Percentiles rank a stretch among this genome's conserved stretches.
These are phyloP conservation scores for Torrubiella hemipterigena DNA, from an alignment of 2,329 filamentous ascomycete species.

Conservation along the genomic window DNA sequence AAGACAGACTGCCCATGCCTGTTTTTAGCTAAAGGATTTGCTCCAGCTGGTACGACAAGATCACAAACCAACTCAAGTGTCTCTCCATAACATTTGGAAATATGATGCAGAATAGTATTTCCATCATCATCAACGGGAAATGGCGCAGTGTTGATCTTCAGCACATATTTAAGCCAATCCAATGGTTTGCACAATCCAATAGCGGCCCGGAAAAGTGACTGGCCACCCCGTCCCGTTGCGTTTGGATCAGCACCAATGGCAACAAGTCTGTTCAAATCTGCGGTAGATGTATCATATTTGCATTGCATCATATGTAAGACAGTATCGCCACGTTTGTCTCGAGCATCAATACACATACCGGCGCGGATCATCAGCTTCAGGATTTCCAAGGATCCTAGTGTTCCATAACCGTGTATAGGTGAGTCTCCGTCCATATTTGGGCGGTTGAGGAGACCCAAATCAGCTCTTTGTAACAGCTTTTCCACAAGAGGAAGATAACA, in stretches of 20 bases:
- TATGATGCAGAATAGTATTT: constrained; percentile 1
- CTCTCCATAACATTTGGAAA: background rate
- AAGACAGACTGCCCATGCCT: background rate
- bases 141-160: background rate
- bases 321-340: background rate
- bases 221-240: background rate
- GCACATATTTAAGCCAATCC: background rate
- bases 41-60: background rate
- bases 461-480: background rate
- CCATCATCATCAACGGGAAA: background rate
- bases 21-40: constrained; percentile 1
- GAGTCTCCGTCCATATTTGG: background rate
- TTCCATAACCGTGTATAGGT: background rate
- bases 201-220: background rate
- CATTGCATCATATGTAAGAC: background rate
- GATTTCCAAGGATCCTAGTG: background rate
- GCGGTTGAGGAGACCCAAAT: background rate
- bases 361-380: background rate
- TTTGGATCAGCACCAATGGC: constrained; percentile 1
- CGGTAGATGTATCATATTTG: background rate
- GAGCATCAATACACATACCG: background rate
- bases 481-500: background rate
- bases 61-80: background rate
- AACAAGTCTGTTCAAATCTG: background rate
- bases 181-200: background rate